A percentile compares a stretch with the other conserved stretches of the same genome.
These are phyloP conservation scores for Apiospora marii DNA, from an alignment of 2,329 filamentous ascomycete genomes.

Conservation along the genomic window DNA sequence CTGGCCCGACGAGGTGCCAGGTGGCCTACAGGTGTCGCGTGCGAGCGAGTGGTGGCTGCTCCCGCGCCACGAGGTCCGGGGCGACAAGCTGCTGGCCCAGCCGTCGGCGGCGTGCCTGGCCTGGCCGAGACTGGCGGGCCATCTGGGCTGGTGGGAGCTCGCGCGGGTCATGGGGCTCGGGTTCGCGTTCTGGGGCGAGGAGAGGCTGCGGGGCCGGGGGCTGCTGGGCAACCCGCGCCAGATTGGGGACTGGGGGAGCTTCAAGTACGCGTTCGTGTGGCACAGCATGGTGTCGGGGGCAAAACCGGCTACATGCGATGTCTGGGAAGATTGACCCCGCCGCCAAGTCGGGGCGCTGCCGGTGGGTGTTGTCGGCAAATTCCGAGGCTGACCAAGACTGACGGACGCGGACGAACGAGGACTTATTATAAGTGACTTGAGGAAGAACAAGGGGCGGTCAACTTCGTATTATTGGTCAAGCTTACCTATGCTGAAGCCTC, in stretches of 20 bases:
- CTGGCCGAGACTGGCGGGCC: neutral
- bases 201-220: neutral
- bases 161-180: neutral
- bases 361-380: too few relatives aligned
- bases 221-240: neutral
- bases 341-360: too few relatives aligned
- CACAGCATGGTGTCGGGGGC: neutral
- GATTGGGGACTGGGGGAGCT: neutral
- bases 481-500: too few relatives aligned
- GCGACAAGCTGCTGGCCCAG: neutral
- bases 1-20: neutral
- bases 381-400: too few relatives aligned
- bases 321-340: too few relatives aligned
- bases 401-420: too few relatives aligned
- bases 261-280: neutral
- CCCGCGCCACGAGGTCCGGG: neutral
- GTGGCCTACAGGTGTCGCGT: neutral
- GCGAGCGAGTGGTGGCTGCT: neutral
- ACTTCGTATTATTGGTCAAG: too few relatives aligned
- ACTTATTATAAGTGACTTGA: too few relatives aligned
- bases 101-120: neutral
- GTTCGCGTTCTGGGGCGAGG: constrained; percentile 1
- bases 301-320: too few relatives aligned
- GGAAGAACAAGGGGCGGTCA: too few relatives aligned
- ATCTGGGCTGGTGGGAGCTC: neutral